Evolutionary conservation across 257 asterid genomes (phyloP).

Genomic region (Fraxinus anomala): DNA sequence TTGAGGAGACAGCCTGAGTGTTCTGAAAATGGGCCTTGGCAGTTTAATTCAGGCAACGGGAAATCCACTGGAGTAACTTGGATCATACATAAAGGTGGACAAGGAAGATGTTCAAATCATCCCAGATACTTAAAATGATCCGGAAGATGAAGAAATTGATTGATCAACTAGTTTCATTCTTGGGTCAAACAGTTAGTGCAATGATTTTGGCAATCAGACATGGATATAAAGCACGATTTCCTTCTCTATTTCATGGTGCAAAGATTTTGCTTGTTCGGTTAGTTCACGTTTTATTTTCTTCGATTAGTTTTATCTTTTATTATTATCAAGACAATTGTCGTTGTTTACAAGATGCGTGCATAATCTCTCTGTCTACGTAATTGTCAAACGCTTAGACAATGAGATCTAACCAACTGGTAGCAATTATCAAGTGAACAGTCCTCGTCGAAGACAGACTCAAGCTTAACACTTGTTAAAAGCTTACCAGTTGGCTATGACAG

Average conservation of each 20-base stretch:
- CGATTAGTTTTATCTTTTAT: too few relatives aligned
- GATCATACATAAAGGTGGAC: slow-evolving; percentile 62
- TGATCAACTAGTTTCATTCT: slow-evolving; percentile 10
- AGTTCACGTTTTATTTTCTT: too few relatives aligned
- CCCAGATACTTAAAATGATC: slow-evolving; percentile 38
- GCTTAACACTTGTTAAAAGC: too few relatives aligned
- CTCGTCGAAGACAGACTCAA: too few relatives aligned
- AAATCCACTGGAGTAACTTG: slow-evolving; percentile 73
- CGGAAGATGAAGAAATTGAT: slow-evolving; percentile 50
- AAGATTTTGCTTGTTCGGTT: too few relatives aligned
- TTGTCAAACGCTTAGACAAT: neutral
- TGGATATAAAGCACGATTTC: too few relatives aligned
- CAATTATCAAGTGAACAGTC: neutral
- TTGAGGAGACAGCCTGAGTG: slow-evolving; percentile 60
- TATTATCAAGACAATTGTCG: neutral
- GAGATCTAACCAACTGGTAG: neutral
- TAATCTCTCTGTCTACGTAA: neutral
- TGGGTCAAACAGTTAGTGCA: too few relatives aligned
- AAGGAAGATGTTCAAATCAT: slow-evolving; percentile 52
- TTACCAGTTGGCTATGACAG: too few relatives aligned
- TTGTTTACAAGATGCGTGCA: too few relatives aligned
- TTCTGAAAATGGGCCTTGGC: slow-evolving; percentile 46
- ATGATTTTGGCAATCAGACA: too few relatives aligned
- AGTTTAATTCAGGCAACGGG: slow-evolving; percentile 54
- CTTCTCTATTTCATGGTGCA: too few relatives aligned